Conservation (phyloP, 495 filamentous ascomycete genomes). For the Penicillium mononematosum region DNA sequence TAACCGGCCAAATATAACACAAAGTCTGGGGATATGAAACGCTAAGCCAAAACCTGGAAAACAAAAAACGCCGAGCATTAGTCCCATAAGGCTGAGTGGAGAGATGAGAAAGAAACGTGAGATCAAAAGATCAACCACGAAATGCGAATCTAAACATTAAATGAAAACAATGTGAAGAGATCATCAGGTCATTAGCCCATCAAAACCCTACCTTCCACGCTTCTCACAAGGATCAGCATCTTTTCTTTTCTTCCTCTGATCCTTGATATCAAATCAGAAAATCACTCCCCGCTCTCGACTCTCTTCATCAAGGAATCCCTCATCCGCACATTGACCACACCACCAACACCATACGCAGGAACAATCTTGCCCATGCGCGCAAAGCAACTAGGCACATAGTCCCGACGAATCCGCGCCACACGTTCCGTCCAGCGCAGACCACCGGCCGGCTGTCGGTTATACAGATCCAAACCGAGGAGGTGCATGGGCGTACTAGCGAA, state of each 20-base stretch:
- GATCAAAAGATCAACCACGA: conserved; percentile 1
- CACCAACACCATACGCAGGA: conserved; percentile 90
- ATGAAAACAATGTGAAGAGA: conserved; percentile 1
- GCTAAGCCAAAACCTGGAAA: not conserved
- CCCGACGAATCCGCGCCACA: conserved; percentile 61
- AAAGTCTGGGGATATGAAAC: not conserved
- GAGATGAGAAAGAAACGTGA: not conserved
- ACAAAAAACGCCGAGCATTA: not conserved
- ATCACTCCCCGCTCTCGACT: conserved; percentile 34
- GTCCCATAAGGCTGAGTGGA: conserved; percentile 10
- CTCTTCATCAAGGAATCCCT: conserved; percentile 57
- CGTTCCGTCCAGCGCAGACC: conserved; percentile 57
- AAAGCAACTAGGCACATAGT: conserved; percentile 73
- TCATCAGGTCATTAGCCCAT: conserved; percentile 7
- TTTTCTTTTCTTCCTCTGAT: not conserved
- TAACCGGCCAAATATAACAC: not conserved
- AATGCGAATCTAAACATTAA: conserved; percentile 6
- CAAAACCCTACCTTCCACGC: not conserved
- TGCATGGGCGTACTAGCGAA: conserved; percentile 83
- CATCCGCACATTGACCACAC: conserved; percentile 79
- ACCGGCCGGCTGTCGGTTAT: conserved; percentile 62
- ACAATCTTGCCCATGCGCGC: conserved; percentile 89
- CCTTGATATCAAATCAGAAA: not conserved
- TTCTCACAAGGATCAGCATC: not conserved
- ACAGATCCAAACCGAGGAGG: conserved; percentile 83